phyloP scores from a whole-genome alignment of 331 rosid species.

The Quercus lobata region DNA sequence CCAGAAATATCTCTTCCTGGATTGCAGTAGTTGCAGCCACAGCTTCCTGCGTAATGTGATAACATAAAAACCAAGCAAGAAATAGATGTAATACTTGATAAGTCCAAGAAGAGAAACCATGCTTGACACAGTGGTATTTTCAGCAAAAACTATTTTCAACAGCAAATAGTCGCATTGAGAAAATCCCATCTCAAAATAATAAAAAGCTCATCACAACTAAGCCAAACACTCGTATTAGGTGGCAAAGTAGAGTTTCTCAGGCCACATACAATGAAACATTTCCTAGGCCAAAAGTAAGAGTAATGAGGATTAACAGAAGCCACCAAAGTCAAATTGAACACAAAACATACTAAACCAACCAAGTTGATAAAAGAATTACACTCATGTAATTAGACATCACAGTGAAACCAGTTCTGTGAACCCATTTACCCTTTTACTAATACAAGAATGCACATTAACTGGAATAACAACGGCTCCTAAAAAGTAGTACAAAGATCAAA shows the following conservation, averaged over 20 bases:
- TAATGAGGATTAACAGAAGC: not conserved
- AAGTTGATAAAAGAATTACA: not conserved
- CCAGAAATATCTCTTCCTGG: conserved; percentile 76
- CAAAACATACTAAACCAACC: not conserved
- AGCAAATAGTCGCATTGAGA: not conserved
- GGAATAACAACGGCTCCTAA: not conserved
- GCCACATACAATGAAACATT: not conserved
- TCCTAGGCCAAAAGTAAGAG: not conserved
- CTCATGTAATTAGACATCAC: not conserved
- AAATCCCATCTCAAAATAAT: not conserved
- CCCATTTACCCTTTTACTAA: not conserved
- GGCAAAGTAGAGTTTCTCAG: too few species aligned
- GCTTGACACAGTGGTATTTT: not conserved
- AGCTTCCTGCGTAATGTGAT: conserved; percentile 60
- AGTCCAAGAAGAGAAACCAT: not conserved
- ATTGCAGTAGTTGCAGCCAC: conserved; percentile 86
- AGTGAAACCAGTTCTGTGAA: not conserved
- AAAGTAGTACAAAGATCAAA: not conserved
- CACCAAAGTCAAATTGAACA: not conserved
- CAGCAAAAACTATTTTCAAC: not conserved
- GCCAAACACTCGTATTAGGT: not conserved
- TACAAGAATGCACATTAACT: not conserved
- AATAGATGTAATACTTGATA: not conserved
- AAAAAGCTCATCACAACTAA: not conserved
- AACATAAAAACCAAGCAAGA: not conserved